These are phyloP conservation scores for Chrysanthemum makinoi DNA, from an alignment of 129 eudicot species.

Conservation along the genomic window DNA sequence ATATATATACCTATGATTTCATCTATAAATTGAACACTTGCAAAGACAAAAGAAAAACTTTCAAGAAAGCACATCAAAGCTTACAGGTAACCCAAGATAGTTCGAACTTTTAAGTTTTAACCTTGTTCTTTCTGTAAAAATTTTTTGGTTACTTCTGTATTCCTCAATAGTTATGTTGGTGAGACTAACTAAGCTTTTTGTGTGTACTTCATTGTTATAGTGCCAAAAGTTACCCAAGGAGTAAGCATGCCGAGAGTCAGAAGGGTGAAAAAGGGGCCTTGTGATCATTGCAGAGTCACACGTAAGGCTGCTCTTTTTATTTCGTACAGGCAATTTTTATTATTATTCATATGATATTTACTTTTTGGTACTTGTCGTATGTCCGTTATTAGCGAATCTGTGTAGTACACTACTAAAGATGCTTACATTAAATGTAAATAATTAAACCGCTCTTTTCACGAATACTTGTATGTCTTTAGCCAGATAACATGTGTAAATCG, in stretches of 20 bases:
- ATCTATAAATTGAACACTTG: constrained; percentile 13
- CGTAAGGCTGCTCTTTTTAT: constrained; percentile 26
- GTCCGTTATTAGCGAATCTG: too few relatives aligned
- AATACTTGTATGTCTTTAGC: too few relatives aligned
- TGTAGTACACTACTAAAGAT: too few relatives aligned
- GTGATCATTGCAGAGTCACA: constrained; percentile 36
- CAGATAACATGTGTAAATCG: too few relatives aligned
- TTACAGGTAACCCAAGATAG: constrained; percentile 22
- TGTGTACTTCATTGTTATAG: neutral
- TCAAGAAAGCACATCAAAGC: constrained; percentile 20
- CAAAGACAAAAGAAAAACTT: constrained; percentile 16
- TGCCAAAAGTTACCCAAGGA: constrained; percentile 11
- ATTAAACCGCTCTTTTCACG: too few relatives aligned
- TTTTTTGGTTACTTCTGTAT: neutral
- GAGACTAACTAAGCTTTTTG: too few relatives aligned
- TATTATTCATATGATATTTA: too few relatives aligned
- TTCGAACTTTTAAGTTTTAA: too few relatives aligned
- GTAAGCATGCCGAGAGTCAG: constrained; percentile 18
- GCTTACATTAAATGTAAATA: too few relatives aligned
- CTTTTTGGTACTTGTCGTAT: too few relatives aligned
- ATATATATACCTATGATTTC: constrained; percentile 1
- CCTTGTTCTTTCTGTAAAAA: neutral
- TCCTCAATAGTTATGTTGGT: neutral
- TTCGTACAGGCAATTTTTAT: too few relatives aligned
- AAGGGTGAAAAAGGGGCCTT: constrained; percentile 44